phyloP scores from a whole-genome alignment of 1,139 yeast species.

The Saccharomycopsis crataegensis region DNA sequence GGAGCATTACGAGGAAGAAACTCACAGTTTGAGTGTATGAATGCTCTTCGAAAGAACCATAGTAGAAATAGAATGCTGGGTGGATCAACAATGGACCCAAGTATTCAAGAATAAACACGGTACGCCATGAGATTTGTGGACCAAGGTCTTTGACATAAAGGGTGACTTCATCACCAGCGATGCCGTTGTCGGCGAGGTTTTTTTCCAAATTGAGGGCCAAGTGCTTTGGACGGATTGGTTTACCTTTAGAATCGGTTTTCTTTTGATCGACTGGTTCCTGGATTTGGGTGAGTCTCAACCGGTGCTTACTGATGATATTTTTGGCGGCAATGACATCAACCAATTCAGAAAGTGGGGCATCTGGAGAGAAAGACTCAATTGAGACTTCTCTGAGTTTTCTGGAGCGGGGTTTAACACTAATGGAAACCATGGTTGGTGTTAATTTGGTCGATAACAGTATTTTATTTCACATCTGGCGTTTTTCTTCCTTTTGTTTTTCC shows the following conservation, averaged over 20 bases:
- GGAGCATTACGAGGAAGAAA: slow-evolving; percentile 45
- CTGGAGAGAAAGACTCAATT: slow-evolving; percentile 28
- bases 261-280: slow-evolving; percentile 11
- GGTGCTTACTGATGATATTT: slow-evolving; percentile 37
- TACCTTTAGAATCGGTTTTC: slow-evolving; percentile 24
- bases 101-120: slow-evolving; percentile 82
- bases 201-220: slow-evolving; percentile 31
- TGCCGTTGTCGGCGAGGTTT: slow-evolving; percentile 30
- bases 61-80: slow-evolving; percentile 50
- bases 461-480: not conserved
- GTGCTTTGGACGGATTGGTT: slow-evolving; percentile 28
- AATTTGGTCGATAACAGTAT: not conserved
- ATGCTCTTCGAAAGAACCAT: slow-evolving; percentile 32
- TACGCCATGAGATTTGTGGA: slow-evolving; percentile 87
- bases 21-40: slow-evolving; percentile 48
- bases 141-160: slow-evolving; percentile 78
- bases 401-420: slow-evolving; percentile 46
- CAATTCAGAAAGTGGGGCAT: slow-evolving; percentile 31
- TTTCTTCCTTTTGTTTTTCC: not conserved
- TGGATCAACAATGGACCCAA: slow-evolving; percentile 83
- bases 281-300: slow-evolving; percentile 33
- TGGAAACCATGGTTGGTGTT: slow-evolving; percentile 29
- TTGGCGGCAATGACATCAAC: slow-evolving; percentile 36
- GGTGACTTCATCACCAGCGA: slow-evolving; percentile 23
- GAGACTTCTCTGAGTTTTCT: slow-evolving; percentile 38